Base-by-base conservation (phyloP, 164 flowering plant genomes). In the Pachysandra terminalis region DNA sequence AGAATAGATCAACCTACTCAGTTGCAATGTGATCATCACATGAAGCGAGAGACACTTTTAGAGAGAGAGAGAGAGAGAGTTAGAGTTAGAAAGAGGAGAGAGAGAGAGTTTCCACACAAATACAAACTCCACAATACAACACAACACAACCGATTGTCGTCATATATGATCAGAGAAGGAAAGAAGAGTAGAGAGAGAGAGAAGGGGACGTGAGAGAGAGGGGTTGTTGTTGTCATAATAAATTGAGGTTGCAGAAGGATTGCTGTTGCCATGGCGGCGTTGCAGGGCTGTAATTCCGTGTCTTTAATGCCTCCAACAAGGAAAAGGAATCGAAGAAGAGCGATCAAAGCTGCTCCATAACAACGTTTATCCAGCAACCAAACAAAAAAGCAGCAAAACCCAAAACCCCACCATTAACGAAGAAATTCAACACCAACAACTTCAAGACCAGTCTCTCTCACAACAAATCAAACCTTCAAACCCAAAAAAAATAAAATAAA, bases 211-310 rank as follows among this genome's bases (percentile, higher is more conserved):
- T 56, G 24, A 56, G 27, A 4, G 19, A 19, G 27, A 10, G 40
- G 37, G 66, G 22, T 35, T 54, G 48, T 23, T 61, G 71, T 9
- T 41, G 62, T 53, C 67, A 75, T 72, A 77, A 73, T 77, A 78
- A 78, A 73, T 77, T 74, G 78, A 76, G 79, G 74, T 68, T 70
- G 76, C 81, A 72, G 77, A 72, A 63, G 66, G 23, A 63, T 52
- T 68, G 81, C 84, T 68, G 80, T 78, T 63, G 48, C 83, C 84
- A 84, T 84, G 90, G 90, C 92, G 90, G 92, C 90, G 86, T 84
- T 72, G 86, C 88, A 86, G 92, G 24, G 78, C 77, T 80, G 83
- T 78, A 79, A 81, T 84, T 86, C 91, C 76, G 73, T 80, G 80
- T 75, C 73, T 81, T 86, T 70, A 85, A 82, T 85, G 81, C 77